phyloP scores from a whole-genome alignment of 257 asterid genomes.

The Rauvolfia tetraphylla region DNA sequence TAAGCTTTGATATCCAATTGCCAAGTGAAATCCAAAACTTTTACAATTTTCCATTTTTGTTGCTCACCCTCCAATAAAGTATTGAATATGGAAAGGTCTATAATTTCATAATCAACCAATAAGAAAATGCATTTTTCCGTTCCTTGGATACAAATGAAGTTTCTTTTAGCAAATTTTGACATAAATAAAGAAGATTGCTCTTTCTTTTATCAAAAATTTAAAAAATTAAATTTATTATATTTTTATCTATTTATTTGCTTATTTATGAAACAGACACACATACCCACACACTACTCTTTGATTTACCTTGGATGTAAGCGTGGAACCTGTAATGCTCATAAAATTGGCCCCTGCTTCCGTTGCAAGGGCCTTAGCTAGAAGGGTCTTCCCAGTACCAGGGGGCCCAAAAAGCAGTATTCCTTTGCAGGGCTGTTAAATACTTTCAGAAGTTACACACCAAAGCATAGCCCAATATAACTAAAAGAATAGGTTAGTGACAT shows the following conservation, averaged over 20 bases:
- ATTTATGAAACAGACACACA: too few relatives aligned
- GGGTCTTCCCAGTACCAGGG: slow-evolving; percentile 99
- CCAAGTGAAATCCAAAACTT: neutral
- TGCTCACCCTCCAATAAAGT: slow-evolving; percentile 3
- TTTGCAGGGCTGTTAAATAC: slow-evolving; percentile 85
- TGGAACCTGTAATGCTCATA: slow-evolving; percentile 93
- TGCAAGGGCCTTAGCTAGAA: slow-evolving; percentile 96
- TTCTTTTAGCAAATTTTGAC: neutral
- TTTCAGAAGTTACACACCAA: slow-evolving; percentile 2
- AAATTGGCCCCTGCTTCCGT: slow-evolving; percentile 98
- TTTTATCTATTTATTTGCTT: too few relatives aligned
- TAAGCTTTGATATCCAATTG: neutral
- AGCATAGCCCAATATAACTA: neutral
- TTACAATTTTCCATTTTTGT: neutral
- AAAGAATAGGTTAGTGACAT: neutral
- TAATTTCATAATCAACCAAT: neutral
- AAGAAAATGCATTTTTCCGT: neutral
- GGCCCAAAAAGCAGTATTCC: slow-evolving; percentile 98
- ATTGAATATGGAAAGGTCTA: neutral
- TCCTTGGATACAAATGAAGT: neutral
- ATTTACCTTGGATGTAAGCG: slow-evolving; percentile 91
- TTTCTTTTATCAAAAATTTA: too few relatives aligned
- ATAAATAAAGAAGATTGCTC: neutral
- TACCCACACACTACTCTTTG: neutral
- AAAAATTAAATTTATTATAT: too few relatives aligned